Evolutionary conservation across 1,284 basidiomycete genomes (phyloP).

Genomic region (Anthracocystis panici-leucophaei): DNA sequence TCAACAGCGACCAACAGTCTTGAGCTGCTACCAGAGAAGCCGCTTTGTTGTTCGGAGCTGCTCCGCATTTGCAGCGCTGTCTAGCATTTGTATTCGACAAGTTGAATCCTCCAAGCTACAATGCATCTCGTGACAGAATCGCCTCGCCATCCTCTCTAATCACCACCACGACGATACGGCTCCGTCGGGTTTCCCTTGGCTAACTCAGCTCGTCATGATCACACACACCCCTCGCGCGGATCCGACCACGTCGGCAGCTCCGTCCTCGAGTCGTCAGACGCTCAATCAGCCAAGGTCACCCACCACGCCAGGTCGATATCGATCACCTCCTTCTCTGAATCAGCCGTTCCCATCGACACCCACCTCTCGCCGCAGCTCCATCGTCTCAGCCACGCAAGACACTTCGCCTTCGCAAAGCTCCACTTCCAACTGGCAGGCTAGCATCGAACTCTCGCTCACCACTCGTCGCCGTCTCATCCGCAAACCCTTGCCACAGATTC

Average conservation of each 20-base stretch:
- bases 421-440: slow-evolving; percentile 50
- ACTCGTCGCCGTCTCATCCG: slow-evolving; percentile 59
- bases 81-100: not conserved
- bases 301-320: slow-evolving; percentile 34
- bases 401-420: slow-evolving; percentile 20
- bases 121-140: not conserved
- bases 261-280: slow-evolving; percentile 13
- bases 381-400: slow-evolving; percentile 15
- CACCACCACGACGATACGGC: not conserved
- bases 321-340: slow-evolving; percentile 15
- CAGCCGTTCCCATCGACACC: slow-evolving; percentile 21
- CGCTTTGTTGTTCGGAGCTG: no score
- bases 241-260: slow-evolving; percentile 12
- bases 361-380: slow-evolving; percentile 20
- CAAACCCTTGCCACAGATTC: slow-evolving; percentile 58
- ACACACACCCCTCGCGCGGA: slow-evolving; percentile 26
- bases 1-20: not conserved
- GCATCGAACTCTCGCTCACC: slow-evolving; percentile 56
- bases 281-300: slow-evolving; percentile 16
- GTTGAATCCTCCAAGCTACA: not conserved
- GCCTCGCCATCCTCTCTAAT: not conserved
- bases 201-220: slow-evolving; percentile 16
- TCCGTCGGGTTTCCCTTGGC: not conserved
- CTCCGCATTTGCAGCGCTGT: no score
- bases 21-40: no score